Evolutionary conservation across 2,329 filamentous ascomycete genomes (phyloP), one percentile per base, ranked within the genome.

Genomic region (Cladosporium phlei): DNA sequence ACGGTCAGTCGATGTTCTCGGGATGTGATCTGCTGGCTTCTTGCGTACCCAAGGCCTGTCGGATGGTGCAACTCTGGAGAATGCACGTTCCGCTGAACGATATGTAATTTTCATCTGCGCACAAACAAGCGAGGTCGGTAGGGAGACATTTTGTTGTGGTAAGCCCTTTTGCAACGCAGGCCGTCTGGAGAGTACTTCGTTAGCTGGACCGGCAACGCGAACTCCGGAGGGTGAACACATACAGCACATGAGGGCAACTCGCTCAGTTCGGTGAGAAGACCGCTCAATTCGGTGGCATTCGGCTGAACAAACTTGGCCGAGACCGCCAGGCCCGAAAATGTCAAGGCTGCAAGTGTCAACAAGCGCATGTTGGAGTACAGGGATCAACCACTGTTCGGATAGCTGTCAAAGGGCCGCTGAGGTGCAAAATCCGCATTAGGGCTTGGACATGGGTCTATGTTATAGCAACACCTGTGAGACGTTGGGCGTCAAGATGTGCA

Each of bases 241-340:
- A 42, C 38, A 11, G 28, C 38, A 17, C 38, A 42, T 22, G 25
- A 21, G 17, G 38, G 38, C 16, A 42, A 14, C 19, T 32, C n/a
- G n/a, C 27, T 17, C 17, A 42, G 28, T 19, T 42, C 38, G 7
- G 17, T 12, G 5, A 32, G 4, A 3, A 42, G 38, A 10, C 32
- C 27, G 19, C 9, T 30, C 11, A 14, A 12, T 2, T 22, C 17
- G n/a, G 19, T 21, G 2, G 25, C 19, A 20, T 24, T 14, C 5
- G 38, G 4, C 19, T n/a, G 8, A 12, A 10, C 21, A 5, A 16
- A 9, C 6, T 38, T n/a, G 6, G 35, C 35, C 9, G 35, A 27
- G 4, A 25, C 21, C 8, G 35, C 14, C n/a, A 38, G 35, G 35
- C 8, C 22, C 12, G 35, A 38, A 6, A 38, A 25, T 2, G 27